phyloP scores from a whole-genome alignment of 148 eudicot species.

The Linanthus parryae region DNA sequence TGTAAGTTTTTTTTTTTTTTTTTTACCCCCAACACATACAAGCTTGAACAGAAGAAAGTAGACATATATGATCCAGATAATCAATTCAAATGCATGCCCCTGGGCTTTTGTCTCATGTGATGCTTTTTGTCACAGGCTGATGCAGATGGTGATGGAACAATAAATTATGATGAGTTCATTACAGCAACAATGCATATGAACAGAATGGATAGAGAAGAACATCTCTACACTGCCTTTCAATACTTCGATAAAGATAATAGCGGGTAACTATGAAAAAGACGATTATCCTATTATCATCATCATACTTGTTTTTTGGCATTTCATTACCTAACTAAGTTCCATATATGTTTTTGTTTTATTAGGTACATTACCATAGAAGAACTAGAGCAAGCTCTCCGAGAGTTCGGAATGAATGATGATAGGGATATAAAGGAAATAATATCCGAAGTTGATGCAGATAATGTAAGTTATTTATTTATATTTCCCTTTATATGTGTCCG shows the following conservation, averaged over 20 bases:
- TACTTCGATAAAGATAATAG: slow-evolving; percentile 96
- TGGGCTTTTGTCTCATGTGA: too few species aligned
- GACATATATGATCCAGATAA: too few species aligned
- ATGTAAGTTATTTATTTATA: too few species aligned
- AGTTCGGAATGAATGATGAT: slow-evolving; percentile 70
- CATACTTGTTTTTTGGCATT: too few species aligned
- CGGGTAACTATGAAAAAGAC: too few species aligned
- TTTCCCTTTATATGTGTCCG: too few species aligned
- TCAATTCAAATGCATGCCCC: too few species aligned
- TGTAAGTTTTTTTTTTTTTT: slow-evolving; percentile 38
- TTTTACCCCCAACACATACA: too few species aligned
- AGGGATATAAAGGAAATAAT: slow-evolving; percentile 85
- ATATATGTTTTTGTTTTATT: not conserved
- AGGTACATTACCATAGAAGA: slow-evolving; percentile 91
- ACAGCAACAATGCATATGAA: slow-evolving; percentile 99
- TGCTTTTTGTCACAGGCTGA: slow-evolving; percentile 54
- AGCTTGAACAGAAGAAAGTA: too few species aligned
- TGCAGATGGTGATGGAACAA: slow-evolving; percentile 95
- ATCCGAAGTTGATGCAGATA: slow-evolving; percentile 75
- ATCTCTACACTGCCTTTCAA: slow-evolving; percentile 94
- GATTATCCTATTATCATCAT: too few species aligned
- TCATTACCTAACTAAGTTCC: too few species aligned
- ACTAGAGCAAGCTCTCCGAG: slow-evolving; percentile 83
- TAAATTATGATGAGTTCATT: slow-evolving; percentile 97
- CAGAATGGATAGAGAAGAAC: slow-evolving; percentile 96